phyloP scores from a whole-genome alignment of 306 rosid genomes.

The Pyrus communis region DNA sequence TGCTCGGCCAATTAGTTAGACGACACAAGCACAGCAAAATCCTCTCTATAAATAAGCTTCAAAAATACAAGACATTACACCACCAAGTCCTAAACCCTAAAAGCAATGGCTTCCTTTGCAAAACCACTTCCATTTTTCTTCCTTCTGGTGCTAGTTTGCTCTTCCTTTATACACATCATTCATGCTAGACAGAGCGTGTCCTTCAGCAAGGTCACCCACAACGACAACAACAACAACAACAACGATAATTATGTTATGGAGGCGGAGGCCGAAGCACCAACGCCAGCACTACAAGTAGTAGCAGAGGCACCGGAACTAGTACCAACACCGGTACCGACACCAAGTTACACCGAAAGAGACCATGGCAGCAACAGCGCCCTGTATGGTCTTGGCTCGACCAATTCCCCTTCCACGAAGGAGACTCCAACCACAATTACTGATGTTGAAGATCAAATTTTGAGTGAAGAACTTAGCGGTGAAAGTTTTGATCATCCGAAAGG shows the following conservation, averaged over 20 bases:
- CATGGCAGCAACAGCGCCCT: slow-evolving; percentile 40
- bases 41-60: slow-evolving; percentile 22
- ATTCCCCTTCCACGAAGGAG: slow-evolving; percentile 4
- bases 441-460: slow-evolving; percentile 31
- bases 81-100: not conserved
- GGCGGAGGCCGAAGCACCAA: not conserved
- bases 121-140: slow-evolving; percentile 32
- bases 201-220: slow-evolving; percentile 40
- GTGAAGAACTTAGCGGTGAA: slow-evolving; percentile 23
- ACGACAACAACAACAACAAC: not conserved
- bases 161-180: slow-evolving; percentile 28
- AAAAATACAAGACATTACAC: not conserved
- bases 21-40: not conserved
- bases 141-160: slow-evolving; percentile 18
- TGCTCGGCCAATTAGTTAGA: slow-evolving; percentile 6
- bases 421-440: slow-evolving; percentile 25
- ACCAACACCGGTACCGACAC: slow-evolving; percentile 15
- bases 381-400: slow-evolving; percentile 24
- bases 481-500: slow-evolving; percentile 15
- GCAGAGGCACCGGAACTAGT: not conserved
- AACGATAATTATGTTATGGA: slow-evolving; percentile 4
- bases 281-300: not conserved
- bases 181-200: slow-evolving; percentile 47
- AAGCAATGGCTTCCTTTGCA: slow-evolving; percentile 34
- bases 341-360: slow-evolving; percentile 26